A percentile compares a stretch with the other conserved stretches of the same genome.
These are phyloP conservation scores for Rhytidhysteron rufulum DNA, from an alignment of 2,329 filamentous ascomycete genomes.

Conservation along the genomic window DNA sequence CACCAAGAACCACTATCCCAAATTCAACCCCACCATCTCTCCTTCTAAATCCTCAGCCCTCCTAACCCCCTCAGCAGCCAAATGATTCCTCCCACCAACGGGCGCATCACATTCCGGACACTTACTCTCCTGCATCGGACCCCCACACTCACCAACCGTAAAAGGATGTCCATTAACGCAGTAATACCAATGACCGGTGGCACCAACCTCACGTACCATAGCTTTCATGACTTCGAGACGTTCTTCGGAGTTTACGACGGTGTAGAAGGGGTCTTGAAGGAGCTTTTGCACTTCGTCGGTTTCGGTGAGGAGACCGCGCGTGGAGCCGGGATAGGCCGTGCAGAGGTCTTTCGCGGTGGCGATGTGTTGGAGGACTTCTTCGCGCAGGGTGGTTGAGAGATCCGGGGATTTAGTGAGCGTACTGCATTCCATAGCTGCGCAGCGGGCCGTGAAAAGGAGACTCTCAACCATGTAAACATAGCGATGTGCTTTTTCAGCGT, in stretches of 20 bases:
- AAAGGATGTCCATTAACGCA: constrained; percentile 34
- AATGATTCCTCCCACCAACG: constrained; percentile 56
- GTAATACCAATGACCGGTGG: constrained; percentile 55
- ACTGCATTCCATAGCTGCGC: constrained; percentile 45
- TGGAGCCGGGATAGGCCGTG: constrained; percentile 15
- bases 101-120: constrained; percentile 61
- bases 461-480: constrained; percentile 49
- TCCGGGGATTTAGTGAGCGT: constrained; percentile 9
- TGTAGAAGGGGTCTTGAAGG: constrained; percentile 45
- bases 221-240: constrained; percentile 16
- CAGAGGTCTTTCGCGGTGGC: constrained; percentile 23
- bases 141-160: constrained; percentile 63
- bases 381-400: constrained; percentile 8
- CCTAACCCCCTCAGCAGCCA: constrained; percentile 49
- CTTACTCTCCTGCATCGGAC: constrained; percentile 57
- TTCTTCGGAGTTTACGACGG: constrained; percentile 35
- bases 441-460: constrained; percentile 48
- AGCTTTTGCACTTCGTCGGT: constrained; percentile 51
- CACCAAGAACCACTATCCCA: too few relatives aligned
- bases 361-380: constrained; percentile 18
- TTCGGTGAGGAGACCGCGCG: constrained; percentile 28
- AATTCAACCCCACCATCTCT: not conserved
- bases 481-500: constrained; percentile 34
- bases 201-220: constrained; percentile 38
- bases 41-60: not conserved